These are phyloP conservation scores for Arctium lappa DNA, from an alignment of 129 eudicot species.

Conservation along the genomic window DNA sequence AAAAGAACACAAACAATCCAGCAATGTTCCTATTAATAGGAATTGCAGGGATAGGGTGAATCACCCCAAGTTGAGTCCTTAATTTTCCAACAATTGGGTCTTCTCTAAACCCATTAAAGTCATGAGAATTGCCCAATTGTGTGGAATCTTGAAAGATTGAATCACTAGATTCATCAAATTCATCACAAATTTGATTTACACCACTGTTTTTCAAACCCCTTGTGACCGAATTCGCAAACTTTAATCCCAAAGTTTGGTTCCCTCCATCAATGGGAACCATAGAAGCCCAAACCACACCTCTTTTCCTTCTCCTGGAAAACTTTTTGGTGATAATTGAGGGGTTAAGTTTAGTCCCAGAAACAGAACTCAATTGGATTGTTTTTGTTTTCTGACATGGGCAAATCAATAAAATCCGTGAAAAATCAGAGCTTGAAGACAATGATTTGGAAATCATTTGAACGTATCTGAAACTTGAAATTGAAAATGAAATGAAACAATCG, in stretches of 20 bases:
- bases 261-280: slow-evolving; percentile 27
- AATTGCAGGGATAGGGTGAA: slow-evolving; percentile 76
- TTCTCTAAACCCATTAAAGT: slow-evolving; percentile 50
- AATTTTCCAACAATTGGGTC: slow-evolving; percentile 85
- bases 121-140: slow-evolving; percentile 25
- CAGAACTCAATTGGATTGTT: background rate
- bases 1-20: slow-evolving; percentile 73
- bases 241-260: slow-evolving; percentile 26
- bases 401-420: slow-evolving; percentile 10
- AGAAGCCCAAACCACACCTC: slow-evolving; percentile 28
- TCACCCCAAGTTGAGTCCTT: slow-evolving; percentile 77
- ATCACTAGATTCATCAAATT: slow-evolving; percentile 23
- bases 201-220: slow-evolving; percentile 44
- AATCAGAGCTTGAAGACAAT: slow-evolving; percentile 17
- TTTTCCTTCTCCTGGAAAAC: slow-evolving; percentile 11
- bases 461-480: background rate
- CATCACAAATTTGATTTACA: slow-evolving; percentile 25
- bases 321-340: slow-evolving; percentile 17
- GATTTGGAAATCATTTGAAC: slow-evolving; percentile 26
- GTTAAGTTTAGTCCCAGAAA: background rate
- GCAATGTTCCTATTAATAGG: slow-evolving; percentile 58
- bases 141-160: slow-evolving; percentile 13
- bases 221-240: slow-evolving; percentile 31
- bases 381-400: slow-evolving; percentile 37
- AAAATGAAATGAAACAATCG: background rate